phyloP scores from a whole-genome alignment of 371 early-diverging fungal species.

The Mucor irregularis region DNA sequence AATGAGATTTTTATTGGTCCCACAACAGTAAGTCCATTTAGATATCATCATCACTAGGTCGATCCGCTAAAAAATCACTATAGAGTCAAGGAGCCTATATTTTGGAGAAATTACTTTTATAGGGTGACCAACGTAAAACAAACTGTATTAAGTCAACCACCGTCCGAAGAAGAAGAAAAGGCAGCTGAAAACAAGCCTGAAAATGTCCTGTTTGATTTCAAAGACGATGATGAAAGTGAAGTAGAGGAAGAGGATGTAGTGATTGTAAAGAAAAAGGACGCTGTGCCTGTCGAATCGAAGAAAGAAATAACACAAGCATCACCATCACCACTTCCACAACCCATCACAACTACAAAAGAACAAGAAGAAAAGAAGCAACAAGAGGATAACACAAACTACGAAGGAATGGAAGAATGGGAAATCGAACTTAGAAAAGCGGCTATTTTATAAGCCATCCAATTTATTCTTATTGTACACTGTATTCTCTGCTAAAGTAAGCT shows the following conservation, averaged over 20 bases:
- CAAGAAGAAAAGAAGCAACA: neutral
- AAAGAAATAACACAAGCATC: no score
- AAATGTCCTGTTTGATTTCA: constrained; percentile 35
- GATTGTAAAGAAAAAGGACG: constrained; percentile 5
- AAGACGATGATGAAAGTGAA: constrained; percentile 24
- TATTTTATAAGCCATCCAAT: constrained; percentile 3
- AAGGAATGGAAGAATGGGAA: constrained; percentile 50
- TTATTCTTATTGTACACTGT: constrained; percentile 4
- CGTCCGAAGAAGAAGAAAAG: constrained; percentile 4
- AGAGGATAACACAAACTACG: no score
- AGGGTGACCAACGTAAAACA: constrained; percentile 68
- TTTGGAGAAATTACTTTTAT: constrained; percentile 81
- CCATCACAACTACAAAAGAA: no score
- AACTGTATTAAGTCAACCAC: constrained; percentile 30
- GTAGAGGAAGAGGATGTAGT: neutral
- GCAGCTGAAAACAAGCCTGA: constrained; percentile 1
- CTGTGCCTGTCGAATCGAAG: neutral
- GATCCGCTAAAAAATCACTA: neutral
- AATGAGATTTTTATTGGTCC: constrained; percentile 70
- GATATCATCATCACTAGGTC: neutral
- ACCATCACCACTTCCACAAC: no score
- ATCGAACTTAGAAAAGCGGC: constrained; percentile 39
- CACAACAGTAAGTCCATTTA: constrained; percentile 50
- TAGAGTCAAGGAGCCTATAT: constrained; percentile 62
- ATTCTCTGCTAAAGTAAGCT: constrained; percentile 27